Conservation (phyloP, 2,329 filamentous ascomycete genomes). For the Neopestalotiopsis sp. region DNA sequence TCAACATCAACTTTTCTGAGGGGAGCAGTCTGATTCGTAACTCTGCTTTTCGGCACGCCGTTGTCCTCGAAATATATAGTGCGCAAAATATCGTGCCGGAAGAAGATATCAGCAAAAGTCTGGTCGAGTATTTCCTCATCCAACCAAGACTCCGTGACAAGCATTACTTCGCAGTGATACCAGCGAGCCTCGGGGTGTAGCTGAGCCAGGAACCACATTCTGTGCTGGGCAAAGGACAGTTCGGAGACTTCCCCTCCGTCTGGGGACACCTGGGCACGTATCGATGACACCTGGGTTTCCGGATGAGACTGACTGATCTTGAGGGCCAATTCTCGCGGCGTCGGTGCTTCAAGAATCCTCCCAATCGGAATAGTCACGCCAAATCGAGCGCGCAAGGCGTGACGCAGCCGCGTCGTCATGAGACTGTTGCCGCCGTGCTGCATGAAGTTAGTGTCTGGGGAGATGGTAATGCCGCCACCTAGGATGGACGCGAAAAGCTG, state of each 20-base stretch:
- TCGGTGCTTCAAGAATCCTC: not conserved
- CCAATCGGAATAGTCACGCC: not conserved
- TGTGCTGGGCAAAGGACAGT: not conserved
- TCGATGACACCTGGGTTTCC: not conserved
- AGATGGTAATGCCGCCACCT: not conserved
- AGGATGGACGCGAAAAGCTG: not conserved
- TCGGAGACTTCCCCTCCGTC: not conserved
- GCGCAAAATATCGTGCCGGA: not conserved
- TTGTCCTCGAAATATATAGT: not conserved
- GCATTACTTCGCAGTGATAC: not conserved
- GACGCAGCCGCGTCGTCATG: not conserved
- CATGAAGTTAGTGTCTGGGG: not conserved
- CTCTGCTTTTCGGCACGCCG: not conserved
- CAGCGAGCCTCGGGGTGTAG: not conserved
- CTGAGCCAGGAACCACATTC: conserved; percentile 3
- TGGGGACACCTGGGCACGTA: not conserved
- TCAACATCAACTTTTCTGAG: not conserved
- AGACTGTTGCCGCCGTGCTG: not conserved
- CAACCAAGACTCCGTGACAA: not conserved
- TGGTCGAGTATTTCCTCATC: not conserved
- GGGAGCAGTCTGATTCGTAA: not conserved
- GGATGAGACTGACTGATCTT: not conserved
- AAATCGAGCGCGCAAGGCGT: not conserved
- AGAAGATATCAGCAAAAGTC: not conserved
- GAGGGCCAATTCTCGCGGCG: not conserved